phyloP scores from a whole-genome alignment of 2,329 filamentous ascomycete genomes.

The Neonectria faginata region DNA sequence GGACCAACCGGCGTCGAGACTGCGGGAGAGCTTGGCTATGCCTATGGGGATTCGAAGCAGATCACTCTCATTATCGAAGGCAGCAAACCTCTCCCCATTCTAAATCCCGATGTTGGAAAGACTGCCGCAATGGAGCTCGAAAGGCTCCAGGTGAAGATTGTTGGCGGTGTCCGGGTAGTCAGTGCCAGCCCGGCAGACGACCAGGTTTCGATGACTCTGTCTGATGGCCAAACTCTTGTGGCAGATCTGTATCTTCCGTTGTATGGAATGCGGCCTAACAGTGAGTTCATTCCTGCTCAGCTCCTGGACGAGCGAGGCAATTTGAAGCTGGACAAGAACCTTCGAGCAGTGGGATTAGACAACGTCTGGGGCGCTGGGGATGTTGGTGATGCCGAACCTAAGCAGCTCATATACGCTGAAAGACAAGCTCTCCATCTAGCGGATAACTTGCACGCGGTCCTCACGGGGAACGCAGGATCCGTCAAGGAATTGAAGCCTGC shows the following conservation, averaged over 20 bases:
- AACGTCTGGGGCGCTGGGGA: conserved; percentile 16
- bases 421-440: conserved; percentile 12
- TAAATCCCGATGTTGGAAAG: background rate
- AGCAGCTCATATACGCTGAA: conserved; percentile 19
- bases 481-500: conserved; percentile 3
- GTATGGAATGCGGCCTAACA: conserved; percentile 2
- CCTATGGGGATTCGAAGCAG: background rate
- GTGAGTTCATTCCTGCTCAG: background rate
- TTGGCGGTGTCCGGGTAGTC: background rate
- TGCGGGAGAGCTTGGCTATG: background rate
- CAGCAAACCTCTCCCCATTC: background rate
- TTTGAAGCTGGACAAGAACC: background rate
- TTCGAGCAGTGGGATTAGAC: background rate
- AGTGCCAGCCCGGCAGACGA: background rate
- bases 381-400: conserved; percentile 7
- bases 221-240: background rate
- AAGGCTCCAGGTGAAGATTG: background rate
- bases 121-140: background rate
- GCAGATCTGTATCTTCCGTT: background rate
- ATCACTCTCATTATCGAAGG: background rate
- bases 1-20: conserved; percentile 2
- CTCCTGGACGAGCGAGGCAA: background rate
- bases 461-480: background rate
- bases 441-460: conserved; percentile 4
- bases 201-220: background rate